A percentile compares a stretch with the other conserved stretches of the same genome.
Conservation (phyloP, 305 asterid genomes). For the Fraxinus sp. region DNA sequence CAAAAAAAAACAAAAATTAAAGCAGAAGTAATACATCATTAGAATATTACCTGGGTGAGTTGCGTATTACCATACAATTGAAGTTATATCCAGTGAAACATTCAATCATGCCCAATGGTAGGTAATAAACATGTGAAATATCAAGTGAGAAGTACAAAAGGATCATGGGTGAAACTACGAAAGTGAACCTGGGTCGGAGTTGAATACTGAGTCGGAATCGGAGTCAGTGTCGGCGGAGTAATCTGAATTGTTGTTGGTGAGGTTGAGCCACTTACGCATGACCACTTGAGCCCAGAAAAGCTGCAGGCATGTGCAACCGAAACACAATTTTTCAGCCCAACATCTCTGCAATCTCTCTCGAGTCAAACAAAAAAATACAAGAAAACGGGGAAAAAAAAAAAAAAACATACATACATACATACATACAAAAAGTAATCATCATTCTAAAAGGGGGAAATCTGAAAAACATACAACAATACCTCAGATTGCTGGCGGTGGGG, state of each 20-base stretch:
- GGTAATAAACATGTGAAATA: neutral
- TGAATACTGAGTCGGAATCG: slow-evolving; percentile 32
- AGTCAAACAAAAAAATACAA: slow-evolving; percentile 20
- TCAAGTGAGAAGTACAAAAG: neutral
- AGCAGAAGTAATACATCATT: neutral
- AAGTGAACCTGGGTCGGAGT: slow-evolving; percentile 52
- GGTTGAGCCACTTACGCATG: slow-evolving; percentile 78
- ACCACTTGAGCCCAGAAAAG: slow-evolving; percentile 76
- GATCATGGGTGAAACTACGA: slow-evolving; percentile 17
- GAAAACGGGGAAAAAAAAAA: neutral
- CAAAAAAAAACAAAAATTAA: neutral
- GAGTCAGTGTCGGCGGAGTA: slow-evolving; percentile 72
- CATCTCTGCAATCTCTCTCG: slow-evolving; percentile 62
- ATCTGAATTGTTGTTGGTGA: slow-evolving; percentile 48
- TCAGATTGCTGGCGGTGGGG: slow-evolving; percentile 25
- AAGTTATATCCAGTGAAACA: neutral
- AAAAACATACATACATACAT: neutral
- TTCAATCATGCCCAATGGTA: neutral
- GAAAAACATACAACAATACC: slow-evolving; percentile 29
- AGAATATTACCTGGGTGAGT: neutral
- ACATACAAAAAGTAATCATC: neutral
- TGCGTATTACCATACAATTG: neutral
- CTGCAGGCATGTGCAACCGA: slow-evolving; percentile 90
- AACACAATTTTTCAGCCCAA: slow-evolving; percentile 90
- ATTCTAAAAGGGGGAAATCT: neutral